Evolutionary conservation across 176 grass and related monocot genomes (phyloP).

Genomic region (Carex myosuroides): DNA sequence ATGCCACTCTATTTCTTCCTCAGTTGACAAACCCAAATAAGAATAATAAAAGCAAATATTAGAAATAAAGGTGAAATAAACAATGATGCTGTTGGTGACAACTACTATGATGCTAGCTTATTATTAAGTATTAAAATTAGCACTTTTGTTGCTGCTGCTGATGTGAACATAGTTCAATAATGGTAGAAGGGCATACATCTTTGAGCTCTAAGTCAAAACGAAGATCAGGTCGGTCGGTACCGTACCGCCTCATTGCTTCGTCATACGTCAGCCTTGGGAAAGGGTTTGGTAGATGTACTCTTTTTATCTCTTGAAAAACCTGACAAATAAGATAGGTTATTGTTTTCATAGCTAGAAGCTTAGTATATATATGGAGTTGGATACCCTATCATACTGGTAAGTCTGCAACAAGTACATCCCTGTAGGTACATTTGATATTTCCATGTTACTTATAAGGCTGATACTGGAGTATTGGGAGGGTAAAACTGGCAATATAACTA

Average conservation of each 20-base stretch:
- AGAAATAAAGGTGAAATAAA: not conserved
- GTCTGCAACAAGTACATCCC: not conserved
- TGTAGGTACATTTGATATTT: not conserved
- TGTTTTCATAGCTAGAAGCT: not conserved
- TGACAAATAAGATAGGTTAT: conserved; percentile 27
- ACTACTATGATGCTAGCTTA: not conserved
- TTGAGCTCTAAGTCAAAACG: conserved; percentile 83
- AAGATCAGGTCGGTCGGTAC: conserved; percentile 94
- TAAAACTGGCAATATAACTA: conserved; percentile 19
- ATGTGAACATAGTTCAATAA: conserved; percentile 24
- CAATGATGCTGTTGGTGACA: not conserved
- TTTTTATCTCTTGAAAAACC: conserved; percentile 74
- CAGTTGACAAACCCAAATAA: not conserved
- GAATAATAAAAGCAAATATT: not conserved
- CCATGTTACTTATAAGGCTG: not conserved
- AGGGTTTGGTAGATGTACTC: conserved; percentile 71
- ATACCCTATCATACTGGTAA: not conserved
- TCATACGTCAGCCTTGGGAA: conserved; percentile 82
- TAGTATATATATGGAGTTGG: conserved; percentile 13
- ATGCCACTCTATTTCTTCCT: not conserved
- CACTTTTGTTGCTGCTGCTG: not conserved
- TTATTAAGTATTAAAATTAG: not conserved
- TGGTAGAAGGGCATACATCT: conserved; percentile 55
- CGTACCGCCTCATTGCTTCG: conserved; percentile 81
- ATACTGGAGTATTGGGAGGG: not conserved